Conservation (phyloP, 805 yeast genomes). For the Yamadazyma phyllophila region DNA sequence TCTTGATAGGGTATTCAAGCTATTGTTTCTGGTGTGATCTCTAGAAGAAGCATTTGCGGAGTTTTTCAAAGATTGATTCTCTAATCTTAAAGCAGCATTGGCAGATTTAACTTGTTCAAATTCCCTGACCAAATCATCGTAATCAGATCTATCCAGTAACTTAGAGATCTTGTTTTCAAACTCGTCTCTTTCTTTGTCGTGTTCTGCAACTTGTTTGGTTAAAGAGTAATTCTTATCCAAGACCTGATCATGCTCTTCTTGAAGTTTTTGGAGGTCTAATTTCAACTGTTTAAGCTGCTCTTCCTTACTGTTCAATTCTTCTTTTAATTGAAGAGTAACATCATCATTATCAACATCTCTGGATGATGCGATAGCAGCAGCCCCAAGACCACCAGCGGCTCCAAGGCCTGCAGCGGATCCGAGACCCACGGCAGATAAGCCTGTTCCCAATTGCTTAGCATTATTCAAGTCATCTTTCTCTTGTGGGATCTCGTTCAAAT, state of each 20-base stretch:
- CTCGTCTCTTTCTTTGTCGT: constrained; percentile 6
- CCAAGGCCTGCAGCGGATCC: constrained; percentile 3
- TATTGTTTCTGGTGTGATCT: constrained; percentile 13
- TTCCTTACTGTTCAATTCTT: neutral
- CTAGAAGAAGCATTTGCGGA: constrained; percentile 11
- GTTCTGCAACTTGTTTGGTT: constrained; percentile 3
- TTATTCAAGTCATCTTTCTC: neutral
- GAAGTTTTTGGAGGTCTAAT: constrained; percentile 5
- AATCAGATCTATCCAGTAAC: constrained; percentile 7
- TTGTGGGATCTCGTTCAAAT: constrained; percentile 1
- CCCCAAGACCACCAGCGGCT: neutral
- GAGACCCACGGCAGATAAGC: constrained; percentile 1
- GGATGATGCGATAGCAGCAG: neutral
- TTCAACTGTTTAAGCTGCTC: constrained; percentile 8
- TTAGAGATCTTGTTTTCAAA: constrained; percentile 8
- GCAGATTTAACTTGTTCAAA: constrained; percentile 27
- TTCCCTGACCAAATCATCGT: constrained; percentile 19
- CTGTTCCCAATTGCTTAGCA: constrained; percentile 6
- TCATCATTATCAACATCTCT: neutral
- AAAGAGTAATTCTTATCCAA: constrained; percentile 9
- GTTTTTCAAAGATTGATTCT: constrained; percentile 36
- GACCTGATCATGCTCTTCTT: constrained; percentile 6
- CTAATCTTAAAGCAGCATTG: constrained; percentile 35
- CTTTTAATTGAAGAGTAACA: neutral
- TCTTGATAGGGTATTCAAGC: constrained; percentile 10